A percentile compares a stretch with the other conserved stretches of the same genome.
These are phyloP conservation scores for Lolium rigidum DNA, from an alignment of 176 grass and related monocot species.

Conservation along the genomic window DNA sequence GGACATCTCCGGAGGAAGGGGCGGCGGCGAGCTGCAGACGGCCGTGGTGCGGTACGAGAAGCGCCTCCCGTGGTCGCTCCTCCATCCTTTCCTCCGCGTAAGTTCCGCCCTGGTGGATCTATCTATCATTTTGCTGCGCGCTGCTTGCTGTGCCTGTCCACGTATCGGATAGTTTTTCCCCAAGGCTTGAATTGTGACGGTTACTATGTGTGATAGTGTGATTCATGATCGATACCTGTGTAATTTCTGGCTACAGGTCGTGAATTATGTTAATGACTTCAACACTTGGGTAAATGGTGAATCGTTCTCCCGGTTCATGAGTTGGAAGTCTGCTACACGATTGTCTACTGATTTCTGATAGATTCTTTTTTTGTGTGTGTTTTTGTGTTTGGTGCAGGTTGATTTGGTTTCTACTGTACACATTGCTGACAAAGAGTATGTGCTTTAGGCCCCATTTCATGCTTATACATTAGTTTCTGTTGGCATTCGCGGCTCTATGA, in stretches of 20 bases:
- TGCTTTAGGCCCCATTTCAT: slow-evolving; percentile 21
- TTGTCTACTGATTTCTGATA: slow-evolving; percentile 12
- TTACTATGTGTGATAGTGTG: not conserved
- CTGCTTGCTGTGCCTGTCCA: not conserved
- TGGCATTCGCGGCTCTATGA: not conserved
- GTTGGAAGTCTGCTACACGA: not conserved
- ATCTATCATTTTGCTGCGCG: not conserved
- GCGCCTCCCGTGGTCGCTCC: slow-evolving; percentile 65
- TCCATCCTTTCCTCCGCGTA: slow-evolving; percentile 71
- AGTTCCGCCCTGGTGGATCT: not conserved
- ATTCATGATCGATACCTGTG: not conserved
- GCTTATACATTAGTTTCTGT: not conserved
- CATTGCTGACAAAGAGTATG: slow-evolving; percentile 84
- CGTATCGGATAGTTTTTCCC: not conserved
- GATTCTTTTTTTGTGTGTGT: not conserved
- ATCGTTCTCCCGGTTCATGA: not conserved
- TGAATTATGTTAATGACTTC: not conserved
- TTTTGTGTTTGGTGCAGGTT: slow-evolving; percentile 55
- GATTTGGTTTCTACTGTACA: slow-evolving; percentile 93
- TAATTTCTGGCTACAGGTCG: not conserved
- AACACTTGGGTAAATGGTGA: not conserved
- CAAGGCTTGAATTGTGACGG: not conserved
- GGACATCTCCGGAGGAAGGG: not conserved
- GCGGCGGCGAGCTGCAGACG: slow-evolving; percentile 71
- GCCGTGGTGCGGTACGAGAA: slow-evolving; percentile 85